A percentile compares a stretch with the other conserved stretches of the same genome.
These are phyloP conservation scores for Diddensiella caesifluorescens DNA, from an alignment of 805 yeast species.

Conservation along the genomic window DNA sequence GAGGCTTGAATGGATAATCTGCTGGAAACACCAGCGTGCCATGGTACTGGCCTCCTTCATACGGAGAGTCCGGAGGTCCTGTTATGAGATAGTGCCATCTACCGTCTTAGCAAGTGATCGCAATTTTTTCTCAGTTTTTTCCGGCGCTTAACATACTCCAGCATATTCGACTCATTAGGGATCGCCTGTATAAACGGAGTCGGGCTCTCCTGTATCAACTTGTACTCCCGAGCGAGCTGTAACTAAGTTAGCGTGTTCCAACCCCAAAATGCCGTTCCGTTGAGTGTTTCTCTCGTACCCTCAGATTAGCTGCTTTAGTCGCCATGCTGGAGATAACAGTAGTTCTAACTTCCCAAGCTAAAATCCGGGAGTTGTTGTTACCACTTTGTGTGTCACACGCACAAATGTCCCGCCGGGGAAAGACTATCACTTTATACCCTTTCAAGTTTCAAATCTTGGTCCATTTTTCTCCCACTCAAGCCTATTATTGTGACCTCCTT, in stretches of 20 bases:
- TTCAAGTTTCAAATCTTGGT: no score
- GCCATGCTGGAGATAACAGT: conserved; percentile 24
- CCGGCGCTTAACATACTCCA: conserved; percentile 42
- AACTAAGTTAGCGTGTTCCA: conserved; percentile 21
- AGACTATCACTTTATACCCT: no score
- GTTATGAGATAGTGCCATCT: conserved; percentile 86
- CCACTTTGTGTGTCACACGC: no score
- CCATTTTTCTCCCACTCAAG: no score
- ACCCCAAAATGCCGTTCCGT: no score
- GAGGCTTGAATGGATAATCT: conserved; percentile 90
- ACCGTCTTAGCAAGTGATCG: neutral
- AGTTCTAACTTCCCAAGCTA: neutral
- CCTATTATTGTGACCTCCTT: no score
- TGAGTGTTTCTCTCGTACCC: no score
- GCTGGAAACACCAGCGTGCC: conserved; percentile 78
- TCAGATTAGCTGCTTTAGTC: conserved; percentile 30
- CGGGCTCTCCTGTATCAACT: conserved; percentile 67
- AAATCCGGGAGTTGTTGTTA: no score
- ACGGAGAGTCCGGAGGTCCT: conserved; percentile 90
- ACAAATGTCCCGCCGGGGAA: no score
- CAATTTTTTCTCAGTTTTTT: neutral
- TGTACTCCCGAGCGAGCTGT: conserved; percentile 72
- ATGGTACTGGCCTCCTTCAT: conserved; percentile 81
- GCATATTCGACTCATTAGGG: conserved; percentile 80
- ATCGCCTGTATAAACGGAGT: conserved; percentile 81